Evolutionary conservation across 78 protist species (phyloP).

Genomic region (Dictyostelium capitatum): DNA sequence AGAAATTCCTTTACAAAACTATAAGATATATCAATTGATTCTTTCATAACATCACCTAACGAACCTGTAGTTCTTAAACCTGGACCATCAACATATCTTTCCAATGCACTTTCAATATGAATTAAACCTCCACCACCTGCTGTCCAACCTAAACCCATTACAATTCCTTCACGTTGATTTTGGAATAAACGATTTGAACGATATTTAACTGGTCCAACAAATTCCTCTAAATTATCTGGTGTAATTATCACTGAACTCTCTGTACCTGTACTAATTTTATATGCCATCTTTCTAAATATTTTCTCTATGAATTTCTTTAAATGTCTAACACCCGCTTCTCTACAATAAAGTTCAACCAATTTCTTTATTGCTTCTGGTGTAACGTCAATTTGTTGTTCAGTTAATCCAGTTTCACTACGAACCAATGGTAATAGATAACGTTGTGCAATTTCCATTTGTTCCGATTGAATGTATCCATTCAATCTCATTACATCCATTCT

Average conservation of each 20-base stretch:
- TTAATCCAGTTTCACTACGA: constrained; percentile 75
- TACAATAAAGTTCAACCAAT: constrained; percentile 90
- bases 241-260: neutral
- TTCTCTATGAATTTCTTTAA: constrained; percentile 92
- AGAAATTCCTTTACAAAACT: constrained; percentile 77
- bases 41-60: constrained; percentile 94
- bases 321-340: constrained; percentile 96
- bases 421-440: constrained; percentile 90
- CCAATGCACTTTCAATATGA: constrained; percentile 85
- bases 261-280: constrained; percentile 74
- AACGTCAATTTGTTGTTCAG: constrained; percentile 18
- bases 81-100: constrained; percentile 16
- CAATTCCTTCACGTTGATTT: constrained; percentile 89
- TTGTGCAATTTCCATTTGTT: constrained; percentile 93
- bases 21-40: constrained; percentile 88
- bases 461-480: constrained; percentile 86
- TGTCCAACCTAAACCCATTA: constrained; percentile 95
- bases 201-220: constrained; percentile 90
- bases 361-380: constrained; percentile 66
- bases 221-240: constrained; percentile 78
- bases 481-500: constrained; percentile 96
- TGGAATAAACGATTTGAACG: constrained; percentile 68
- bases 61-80: constrained; percentile 71
- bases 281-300: constrained; percentile 93
- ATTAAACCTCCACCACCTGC: constrained; percentile 89